phyloP scores from a whole-genome alignment of 179 eudicot genomes.

The Silene noctiflora region DNA sequence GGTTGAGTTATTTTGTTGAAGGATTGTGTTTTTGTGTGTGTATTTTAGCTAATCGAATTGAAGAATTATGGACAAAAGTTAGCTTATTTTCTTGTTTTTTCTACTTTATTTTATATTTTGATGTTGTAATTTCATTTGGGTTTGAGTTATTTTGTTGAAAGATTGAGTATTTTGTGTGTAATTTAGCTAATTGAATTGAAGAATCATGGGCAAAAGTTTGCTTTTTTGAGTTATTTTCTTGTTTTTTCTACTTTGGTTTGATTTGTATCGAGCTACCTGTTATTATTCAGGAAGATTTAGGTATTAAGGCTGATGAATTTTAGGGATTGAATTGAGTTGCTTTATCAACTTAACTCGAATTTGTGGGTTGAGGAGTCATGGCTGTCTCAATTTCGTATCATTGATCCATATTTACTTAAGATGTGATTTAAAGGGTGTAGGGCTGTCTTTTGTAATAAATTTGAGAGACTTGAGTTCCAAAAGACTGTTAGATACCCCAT shows the following conservation, averaged over 20 bases:
- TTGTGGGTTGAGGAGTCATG: not conserved
- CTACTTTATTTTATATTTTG: too few relatives aligned
- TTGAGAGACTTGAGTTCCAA: too few relatives aligned
- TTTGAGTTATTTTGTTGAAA: conserved; percentile 4
- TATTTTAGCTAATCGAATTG: too few relatives aligned
- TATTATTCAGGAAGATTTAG: not conserved
- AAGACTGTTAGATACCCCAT: too few relatives aligned
- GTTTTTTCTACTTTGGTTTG: not conserved
- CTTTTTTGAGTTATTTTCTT: too few relatives aligned
- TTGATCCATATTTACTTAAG: not conserved
- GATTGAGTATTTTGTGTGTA: not conserved
- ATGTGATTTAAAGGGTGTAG: too few relatives aligned
- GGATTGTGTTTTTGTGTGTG: too few relatives aligned
- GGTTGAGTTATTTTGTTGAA: not conserved
- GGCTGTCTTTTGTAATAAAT: too few relatives aligned
- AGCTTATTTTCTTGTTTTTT: too few relatives aligned
- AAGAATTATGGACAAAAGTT: too few relatives aligned
- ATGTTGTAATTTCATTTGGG: too few relatives aligned
- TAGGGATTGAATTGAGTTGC: not conserved
- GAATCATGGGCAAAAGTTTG: not conserved
- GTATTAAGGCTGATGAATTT: too few relatives aligned
- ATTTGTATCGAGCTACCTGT: not conserved
- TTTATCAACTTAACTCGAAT: not conserved
- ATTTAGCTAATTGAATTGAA: not conserved
- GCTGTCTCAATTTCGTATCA: not conserved